phyloP scores from a whole-genome alignment of 495 filamentous ascomycete species.

The Tricharina praecox region DNA sequence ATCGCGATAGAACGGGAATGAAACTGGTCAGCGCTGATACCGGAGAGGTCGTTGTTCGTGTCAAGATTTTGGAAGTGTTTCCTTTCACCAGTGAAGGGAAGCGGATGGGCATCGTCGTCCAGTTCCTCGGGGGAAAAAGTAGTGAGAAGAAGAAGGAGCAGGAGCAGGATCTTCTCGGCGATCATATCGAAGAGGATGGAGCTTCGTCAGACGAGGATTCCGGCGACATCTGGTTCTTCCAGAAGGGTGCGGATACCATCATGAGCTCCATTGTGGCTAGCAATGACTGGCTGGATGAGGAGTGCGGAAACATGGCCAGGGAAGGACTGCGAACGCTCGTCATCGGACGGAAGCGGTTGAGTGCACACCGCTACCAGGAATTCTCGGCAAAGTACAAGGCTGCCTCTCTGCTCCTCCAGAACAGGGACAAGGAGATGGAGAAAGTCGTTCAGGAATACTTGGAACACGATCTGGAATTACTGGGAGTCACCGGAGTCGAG shows the following conservation, averaged over 20 bases:
- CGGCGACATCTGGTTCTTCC: constrained; percentile 92
- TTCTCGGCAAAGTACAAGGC: constrained; percentile 61
- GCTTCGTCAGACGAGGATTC: constrained; percentile 30
- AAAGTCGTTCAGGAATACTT: constrained; percentile 62
- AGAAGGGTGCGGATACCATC: constrained; percentile 95
- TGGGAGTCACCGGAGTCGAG: constrained; percentile 94
- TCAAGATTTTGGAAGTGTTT: constrained; percentile 82
- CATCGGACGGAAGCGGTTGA: constrained; percentile 70
- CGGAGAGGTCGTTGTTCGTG: constrained; percentile 62
- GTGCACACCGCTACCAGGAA: constrained; percentile 54
- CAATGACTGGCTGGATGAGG: constrained; percentile 97
- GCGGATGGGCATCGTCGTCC: constrained; percentile 92
- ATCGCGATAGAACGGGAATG: constrained; percentile 76
- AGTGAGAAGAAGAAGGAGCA: not conserved
- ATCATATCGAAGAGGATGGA: constrained; percentile 32
- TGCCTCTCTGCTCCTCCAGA: constrained; percentile 61
- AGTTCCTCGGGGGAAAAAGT: constrained; percentile 37
- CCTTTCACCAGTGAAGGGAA: constrained; percentile 97
- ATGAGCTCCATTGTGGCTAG: constrained; percentile 86
- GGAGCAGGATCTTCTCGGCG: constrained; percentile 20
- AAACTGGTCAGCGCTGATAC: constrained; percentile 62
- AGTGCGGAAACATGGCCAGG: constrained; percentile 95
- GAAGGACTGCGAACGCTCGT: constrained; percentile 92
- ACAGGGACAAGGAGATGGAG: constrained; percentile 66
- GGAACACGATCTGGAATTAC: constrained; percentile 73